Evolutionary conservation across 148 eudicot genomes (phyloP).

Genomic region (Tetragonia tetragonoides): DNA sequence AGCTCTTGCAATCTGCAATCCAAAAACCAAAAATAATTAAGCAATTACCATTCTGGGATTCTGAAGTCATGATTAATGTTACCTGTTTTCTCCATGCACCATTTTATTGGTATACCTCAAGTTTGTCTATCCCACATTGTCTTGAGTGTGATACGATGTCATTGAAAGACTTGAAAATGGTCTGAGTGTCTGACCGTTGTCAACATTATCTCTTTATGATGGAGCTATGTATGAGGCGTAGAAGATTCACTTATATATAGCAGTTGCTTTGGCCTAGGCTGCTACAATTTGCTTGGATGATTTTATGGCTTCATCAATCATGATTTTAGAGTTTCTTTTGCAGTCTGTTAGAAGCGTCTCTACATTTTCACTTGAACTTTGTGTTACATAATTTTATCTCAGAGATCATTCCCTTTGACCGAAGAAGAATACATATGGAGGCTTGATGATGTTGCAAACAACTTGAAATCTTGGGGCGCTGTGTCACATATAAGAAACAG

Average conservation of each 20-base stretch:
- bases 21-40: too few relatives aligned
- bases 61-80: background rate
- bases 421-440: constrained; percentile 93
- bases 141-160: background rate
- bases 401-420: constrained; percentile 90
- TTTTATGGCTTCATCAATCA: background rate
- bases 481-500: constrained; percentile 90
- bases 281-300: background rate
- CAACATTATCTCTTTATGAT: too few relatives aligned
- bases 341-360: background rate
- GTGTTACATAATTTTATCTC: constrained; percentile 11
- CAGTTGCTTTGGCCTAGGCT: background rate
- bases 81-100: background rate
- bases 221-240: background rate
- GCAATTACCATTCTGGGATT: too few relatives aligned
- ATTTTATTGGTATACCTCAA: background rate
- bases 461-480: constrained; percentile 97
- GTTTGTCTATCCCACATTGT: background rate
- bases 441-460: constrained; percentile 95
- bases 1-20: too few relatives aligned
- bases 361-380: background rate
- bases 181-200: too few relatives aligned
- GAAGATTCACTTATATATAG: background rate
- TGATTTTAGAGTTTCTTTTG: background rate
- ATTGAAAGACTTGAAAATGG: too few relatives aligned